A percentile compares a stretch with the other conserved stretches of the same genome.
Evolutionary conservation across 2,329 filamentous ascomycete genomes (phyloP).

Genomic region (Pezicula carpinea): DNA sequence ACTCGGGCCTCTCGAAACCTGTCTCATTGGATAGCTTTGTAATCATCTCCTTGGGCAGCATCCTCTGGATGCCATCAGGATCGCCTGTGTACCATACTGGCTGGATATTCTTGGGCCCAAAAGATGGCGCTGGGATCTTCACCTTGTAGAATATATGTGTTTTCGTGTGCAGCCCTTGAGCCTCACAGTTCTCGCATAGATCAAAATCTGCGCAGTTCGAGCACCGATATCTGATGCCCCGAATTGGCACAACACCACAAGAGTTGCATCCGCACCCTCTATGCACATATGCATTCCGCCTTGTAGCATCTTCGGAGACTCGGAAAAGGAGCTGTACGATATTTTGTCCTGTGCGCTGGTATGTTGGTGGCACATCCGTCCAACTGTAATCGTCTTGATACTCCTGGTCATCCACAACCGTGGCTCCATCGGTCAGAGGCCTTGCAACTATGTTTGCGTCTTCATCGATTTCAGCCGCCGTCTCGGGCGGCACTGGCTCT

Average conservation of each 20-base stretch:
- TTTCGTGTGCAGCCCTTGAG: conserved; percentile 67
- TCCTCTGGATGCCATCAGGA: conserved; percentile 64
- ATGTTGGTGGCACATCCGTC: conserved; percentile 24
- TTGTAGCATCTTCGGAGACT: conserved; percentile 89
- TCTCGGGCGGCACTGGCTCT: conserved; percentile 31
- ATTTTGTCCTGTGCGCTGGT: conserved; percentile 61
- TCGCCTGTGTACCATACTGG: conserved; percentile 87
- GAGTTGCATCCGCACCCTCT: conserved; percentile 88
- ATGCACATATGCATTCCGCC: conserved; percentile 84
- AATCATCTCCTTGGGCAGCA: conserved; percentile 63
- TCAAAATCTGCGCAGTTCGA: conserved; percentile 96
- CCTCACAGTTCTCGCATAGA: conserved; percentile 89
- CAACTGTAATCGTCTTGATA: conserved; percentile 21
- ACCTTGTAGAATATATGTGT: conserved; percentile 98
- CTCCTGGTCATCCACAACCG: conserved; percentile 25
- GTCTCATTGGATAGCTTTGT: conserved; percentile 67
- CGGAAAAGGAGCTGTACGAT: conserved; percentile 83
- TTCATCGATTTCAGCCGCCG: conserved; percentile 28
- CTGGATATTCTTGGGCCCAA: conserved; percentile 75
- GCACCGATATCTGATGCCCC: conserved; percentile 88
- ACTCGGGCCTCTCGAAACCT: conserved; percentile 76
- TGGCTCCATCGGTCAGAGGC: conserved; percentile 27
- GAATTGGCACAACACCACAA: conserved; percentile 83
- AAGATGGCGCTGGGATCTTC: conserved; percentile 78
- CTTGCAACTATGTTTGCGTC: conserved; percentile 18